A percentile compares a stretch with the other conserved stretches of the same genome.
These are phyloP conservation scores for Penicillium mononematosum DNA, from an alignment of 495 filamentous ascomycete species.

Conservation along the genomic window DNA sequence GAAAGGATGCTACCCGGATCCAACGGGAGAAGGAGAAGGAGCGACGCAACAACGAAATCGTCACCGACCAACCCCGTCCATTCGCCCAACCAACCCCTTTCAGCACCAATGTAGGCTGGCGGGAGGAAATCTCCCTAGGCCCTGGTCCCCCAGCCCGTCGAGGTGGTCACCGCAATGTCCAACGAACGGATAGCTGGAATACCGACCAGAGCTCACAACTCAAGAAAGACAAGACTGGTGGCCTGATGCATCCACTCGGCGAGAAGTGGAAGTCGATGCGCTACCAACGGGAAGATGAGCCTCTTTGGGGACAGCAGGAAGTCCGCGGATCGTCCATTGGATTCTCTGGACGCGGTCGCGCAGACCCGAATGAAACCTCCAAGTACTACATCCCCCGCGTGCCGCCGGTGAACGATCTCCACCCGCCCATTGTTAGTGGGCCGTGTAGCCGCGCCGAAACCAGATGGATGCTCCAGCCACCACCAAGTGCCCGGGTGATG, in stretches of 20 bases:
- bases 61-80: slow-evolving; percentile 65
- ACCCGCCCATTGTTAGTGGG: slow-evolving; percentile 81
- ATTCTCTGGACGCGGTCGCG: slow-evolving; percentile 49
- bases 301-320: slow-evolving; percentile 65
- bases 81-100: slow-evolving; percentile 81
- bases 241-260: slow-evolving; percentile 39
- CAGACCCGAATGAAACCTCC: slow-evolving; percentile 41
- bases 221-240: slow-evolving; percentile 33
- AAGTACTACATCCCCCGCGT: slow-evolving; percentile 67
- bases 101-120: slow-evolving; percentile 82
- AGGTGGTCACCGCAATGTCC: slow-evolving; percentile 48
- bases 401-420: slow-evolving; percentile 80
- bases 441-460: slow-evolving; percentile 65
- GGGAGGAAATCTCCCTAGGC: slow-evolving; percentile 76
- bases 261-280: slow-evolving; percentile 71
- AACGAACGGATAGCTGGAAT: slow-evolving; percentile 51
- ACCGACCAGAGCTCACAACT: slow-evolving; percentile 29
- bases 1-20: slow-evolving; percentile 60
- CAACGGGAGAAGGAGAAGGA: slow-evolving; percentile 59
- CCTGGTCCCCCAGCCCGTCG: slow-evolving; percentile 66
- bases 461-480: slow-evolving; percentile 90
- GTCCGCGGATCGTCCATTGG: slow-evolving; percentile 51
- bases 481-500: slow-evolving; percentile 82
- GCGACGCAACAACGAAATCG: slow-evolving; percentile 41
- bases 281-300: slow-evolving; percentile 83